Base-by-base conservation (phyloP, 352 stramenopile genomes). In the Pseudoperonospora humuli region DNA sequence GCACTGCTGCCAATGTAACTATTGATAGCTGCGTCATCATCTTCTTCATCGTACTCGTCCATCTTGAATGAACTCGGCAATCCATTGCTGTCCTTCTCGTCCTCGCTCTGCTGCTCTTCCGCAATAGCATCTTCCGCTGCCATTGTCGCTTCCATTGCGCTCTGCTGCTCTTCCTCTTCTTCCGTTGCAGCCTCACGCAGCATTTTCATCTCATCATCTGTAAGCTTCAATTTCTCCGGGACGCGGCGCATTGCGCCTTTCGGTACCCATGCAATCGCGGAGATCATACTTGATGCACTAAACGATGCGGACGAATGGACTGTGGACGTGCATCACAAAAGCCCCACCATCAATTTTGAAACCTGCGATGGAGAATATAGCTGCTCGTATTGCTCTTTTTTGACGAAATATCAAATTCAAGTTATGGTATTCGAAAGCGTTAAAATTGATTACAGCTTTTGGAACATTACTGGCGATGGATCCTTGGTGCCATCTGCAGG, bases 31-130 rank as follows among this genome's bases (percentile, higher is more conserved):
- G 62, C 78, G 33, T 92, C 79, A 44, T 92, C 70, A 42, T 86
- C 79, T 45, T 93, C 79, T 5, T 93, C 78, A 42, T 93, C 80
- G 58, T 95, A 92, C 38, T 93, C 74, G 49, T 93, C 78, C 78
- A 92, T 92, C 53, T 84, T 83, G 59, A 95, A 90, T 25, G 54
- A 72, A 7, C 67, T 45, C 7, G 81, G 76, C 46, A 88, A 55
- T 3, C 70, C 70, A 32, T 80, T 57, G 36, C 58, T 61, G 36
- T 76, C 62, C 13, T 59, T 54, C 8, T 67, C 61, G n/a, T 61
- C 32, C 29, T 52, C 37, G 14, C 24, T 43, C 39, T 55, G 31
- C 34, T 53, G 53, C 6, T 61, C 34, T 15, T 15, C 31, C 11
- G 61, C 64, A 21, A 54, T 59, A 1, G 60, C 63, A 18, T 81